Evolutionary conservation across 75 land plant genomes (phyloP).

Genomic region (Cupressus sempervirens): DNA sequence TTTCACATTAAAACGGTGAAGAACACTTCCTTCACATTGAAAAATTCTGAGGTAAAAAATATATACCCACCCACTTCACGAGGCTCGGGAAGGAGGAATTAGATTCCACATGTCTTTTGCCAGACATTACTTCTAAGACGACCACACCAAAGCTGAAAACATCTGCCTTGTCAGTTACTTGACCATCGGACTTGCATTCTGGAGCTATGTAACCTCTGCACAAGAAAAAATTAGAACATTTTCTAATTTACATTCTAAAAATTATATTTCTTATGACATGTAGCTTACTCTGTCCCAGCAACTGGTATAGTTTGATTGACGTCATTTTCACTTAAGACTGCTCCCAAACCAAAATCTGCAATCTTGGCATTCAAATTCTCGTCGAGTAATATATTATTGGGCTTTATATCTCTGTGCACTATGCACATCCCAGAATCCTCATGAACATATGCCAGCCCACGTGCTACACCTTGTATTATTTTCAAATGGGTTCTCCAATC

Average conservation of each 20-base stretch:
- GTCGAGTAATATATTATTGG: slow-evolving; percentile 32
- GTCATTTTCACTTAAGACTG: slow-evolving; percentile 6
- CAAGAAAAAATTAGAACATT: neutral
- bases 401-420: slow-evolving; percentile 44
- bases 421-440: slow-evolving; percentile 24
- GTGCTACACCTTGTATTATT: slow-evolving; percentile 28
- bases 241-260: neutral
- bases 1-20: neutral
- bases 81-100: neutral
- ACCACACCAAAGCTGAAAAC: neutral
- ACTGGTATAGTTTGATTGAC: neutral
- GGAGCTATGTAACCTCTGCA: neutral
- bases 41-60: neutral
- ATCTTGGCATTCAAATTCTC: slow-evolving; percentile 26
- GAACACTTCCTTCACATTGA: neutral
- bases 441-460: slow-evolving; percentile 36
- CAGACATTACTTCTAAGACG: neutral
- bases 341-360: slow-evolving; percentile 29
- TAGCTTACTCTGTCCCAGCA: slow-evolving; percentile 4
- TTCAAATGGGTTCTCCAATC: slow-evolving; percentile 24
- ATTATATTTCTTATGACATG: neutral
- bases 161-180: neutral
- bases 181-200: neutral
- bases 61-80: neutral
- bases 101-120: neutral